Conservation (phyloP, 1,284 basidiomycete genomes). For the Irpex sp. region DNA sequence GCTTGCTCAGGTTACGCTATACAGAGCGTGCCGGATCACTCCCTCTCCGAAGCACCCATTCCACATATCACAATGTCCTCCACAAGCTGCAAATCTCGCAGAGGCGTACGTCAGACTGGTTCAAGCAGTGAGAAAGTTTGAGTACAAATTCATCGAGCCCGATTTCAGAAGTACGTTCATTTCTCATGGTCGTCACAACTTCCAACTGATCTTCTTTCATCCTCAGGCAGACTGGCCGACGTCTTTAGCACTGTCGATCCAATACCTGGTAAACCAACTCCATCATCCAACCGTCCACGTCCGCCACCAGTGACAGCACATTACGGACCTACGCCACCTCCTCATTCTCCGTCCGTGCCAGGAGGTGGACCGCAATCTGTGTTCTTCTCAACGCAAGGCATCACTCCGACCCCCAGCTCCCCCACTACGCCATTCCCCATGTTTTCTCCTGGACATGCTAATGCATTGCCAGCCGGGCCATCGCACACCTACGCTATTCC, state of each 20-base stretch:
- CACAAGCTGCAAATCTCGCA: neutral
- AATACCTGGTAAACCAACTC: neutral
- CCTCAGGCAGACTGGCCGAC: neutral
- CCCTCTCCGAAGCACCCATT: neutral
- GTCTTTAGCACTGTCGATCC: neutral
- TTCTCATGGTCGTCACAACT: too few relatives aligned
- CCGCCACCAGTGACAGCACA: neutral
- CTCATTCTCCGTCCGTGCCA: neutral
- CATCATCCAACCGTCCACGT: neutral
- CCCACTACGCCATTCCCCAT: neutral
- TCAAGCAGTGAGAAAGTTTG: neutral
- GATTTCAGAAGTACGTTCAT: neutral
- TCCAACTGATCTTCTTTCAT: neutral
- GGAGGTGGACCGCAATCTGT: neutral
- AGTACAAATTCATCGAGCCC: neutral
- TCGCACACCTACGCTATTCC: neutral
- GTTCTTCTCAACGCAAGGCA: neutral
- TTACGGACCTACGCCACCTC: neutral
- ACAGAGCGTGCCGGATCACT: neutral
- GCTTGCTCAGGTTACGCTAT: neutral
- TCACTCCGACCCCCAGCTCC: neutral
- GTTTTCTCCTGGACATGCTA: neutral
- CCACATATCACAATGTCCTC: neutral
- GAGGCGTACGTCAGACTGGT: neutral
- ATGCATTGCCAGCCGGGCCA: neutral